A percentile compares a stretch with the other conserved stretches of the same genome.
Evolutionary conservation across 768 basidiomycete species (phyloP).

Genomic region (Goffeauzyma gilvescens): DNA sequence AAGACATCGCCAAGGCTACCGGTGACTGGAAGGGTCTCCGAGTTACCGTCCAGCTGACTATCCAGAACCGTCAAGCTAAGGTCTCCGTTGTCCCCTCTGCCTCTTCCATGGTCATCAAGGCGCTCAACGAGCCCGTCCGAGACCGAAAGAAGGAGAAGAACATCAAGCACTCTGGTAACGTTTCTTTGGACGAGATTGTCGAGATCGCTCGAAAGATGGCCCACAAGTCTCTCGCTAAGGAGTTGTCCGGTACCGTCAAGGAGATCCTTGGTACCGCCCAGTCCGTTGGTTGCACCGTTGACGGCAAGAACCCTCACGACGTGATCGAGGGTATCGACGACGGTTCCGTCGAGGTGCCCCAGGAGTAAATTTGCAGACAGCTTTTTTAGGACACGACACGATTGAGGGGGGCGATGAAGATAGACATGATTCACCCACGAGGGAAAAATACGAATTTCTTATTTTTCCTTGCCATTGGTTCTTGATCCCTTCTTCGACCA

Average conservation of each 20-base stretch:
- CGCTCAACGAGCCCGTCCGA: constrained; percentile 96
- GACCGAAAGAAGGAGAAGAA: constrained; percentile 99
- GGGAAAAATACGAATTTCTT: too few species aligned
- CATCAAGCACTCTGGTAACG: constrained; percentile 94
- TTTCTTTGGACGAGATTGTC: constrained; percentile 78
- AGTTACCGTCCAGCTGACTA: constrained; percentile 94
- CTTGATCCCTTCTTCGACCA: too few species aligned
- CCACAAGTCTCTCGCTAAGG: constrained; percentile 81
- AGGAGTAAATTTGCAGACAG: constrained; percentile 33
- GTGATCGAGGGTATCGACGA: constrained; percentile 50
- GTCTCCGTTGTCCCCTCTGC: constrained; percentile 94
- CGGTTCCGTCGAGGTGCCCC: constrained; percentile 34
- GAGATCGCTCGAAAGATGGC: constrained; percentile 90
- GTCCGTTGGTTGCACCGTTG: constrained; percentile 88
- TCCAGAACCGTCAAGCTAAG: constrained; percentile 98
- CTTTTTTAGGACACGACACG: too few species aligned
- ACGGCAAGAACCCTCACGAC: constrained; percentile 82
- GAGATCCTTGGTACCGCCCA: constrained; percentile 97
- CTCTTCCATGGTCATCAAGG: constrained; percentile 89
- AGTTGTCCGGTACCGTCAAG: constrained; percentile 71
- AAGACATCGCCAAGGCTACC: constrained; percentile 99
- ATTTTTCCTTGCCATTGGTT: too few species aligned
- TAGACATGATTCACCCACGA: too few species aligned
- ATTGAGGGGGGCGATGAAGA: too few species aligned
- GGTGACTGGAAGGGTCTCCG: constrained; percentile 97